Percentiles rank a stretch among this genome's conserved stretches.
These are phyloP conservation scores for Thuja plicata DNA, from an alignment of 83 land plant genomes.

Conservation along the genomic window DNA sequence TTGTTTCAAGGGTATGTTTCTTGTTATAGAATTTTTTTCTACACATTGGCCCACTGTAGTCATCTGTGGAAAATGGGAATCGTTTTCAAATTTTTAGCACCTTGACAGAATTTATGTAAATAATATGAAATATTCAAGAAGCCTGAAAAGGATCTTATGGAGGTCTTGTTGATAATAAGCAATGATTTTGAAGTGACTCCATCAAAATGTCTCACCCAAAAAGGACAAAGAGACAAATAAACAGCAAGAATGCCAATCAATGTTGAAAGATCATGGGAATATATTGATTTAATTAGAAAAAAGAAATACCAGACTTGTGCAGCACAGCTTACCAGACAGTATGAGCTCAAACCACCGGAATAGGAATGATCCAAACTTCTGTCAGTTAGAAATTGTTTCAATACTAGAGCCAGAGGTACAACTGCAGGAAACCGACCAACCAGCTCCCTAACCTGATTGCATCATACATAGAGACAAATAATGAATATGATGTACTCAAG, in stretches of 20 bases:
- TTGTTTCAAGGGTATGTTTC: not conserved
- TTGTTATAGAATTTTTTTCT: not conserved
- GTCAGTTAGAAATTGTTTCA: constrained; percentile 93
- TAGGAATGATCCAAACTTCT: constrained; percentile 94
- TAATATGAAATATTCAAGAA: not conserved
- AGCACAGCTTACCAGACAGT: constrained; percentile 76
- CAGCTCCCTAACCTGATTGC: constrained; percentile 84
- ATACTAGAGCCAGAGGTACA: constrained; percentile 80
- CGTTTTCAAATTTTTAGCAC: not conserved
- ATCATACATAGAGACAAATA: not conserved
- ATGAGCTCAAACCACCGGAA: constrained; percentile 97
- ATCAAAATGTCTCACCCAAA: not conserved
- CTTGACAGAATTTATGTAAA: not conserved
- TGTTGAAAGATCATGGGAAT: not conserved
- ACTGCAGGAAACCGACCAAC: constrained; percentile 87
- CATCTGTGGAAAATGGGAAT: not conserved
- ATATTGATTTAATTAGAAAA: not conserved
- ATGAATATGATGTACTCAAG: not conserved
- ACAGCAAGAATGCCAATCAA: not conserved
- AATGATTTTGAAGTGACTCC: not conserved
- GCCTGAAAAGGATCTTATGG: not conserved
- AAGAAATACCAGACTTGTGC: not conserved
- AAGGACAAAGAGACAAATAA: not conserved
- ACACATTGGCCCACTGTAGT: not conserved
- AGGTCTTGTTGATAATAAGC: not conserved